A percentile compares a stretch with the other conserved stretches of the same genome.
Evolutionary conservation across 768 basidiomycete genomes (phyloP).

Genomic region (Termitomyces sp.): DNA sequence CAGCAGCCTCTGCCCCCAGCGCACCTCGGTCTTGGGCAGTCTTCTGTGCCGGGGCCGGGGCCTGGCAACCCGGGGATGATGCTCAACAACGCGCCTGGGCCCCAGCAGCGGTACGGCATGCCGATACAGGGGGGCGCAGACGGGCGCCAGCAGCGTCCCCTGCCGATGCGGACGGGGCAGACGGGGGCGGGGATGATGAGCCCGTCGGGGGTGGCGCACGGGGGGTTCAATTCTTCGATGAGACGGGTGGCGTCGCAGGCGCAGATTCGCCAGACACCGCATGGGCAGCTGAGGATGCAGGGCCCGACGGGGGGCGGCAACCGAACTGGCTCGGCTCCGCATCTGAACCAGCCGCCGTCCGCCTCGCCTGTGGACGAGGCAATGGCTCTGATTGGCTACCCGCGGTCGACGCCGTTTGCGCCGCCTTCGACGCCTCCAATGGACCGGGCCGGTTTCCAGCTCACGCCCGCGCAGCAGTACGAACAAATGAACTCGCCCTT

Average conservation of each 20-base stretch:
- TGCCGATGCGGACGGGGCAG: slow-evolving; percentile 36
- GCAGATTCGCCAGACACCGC: slow-evolving; percentile 28
- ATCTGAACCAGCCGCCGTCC: slow-evolving; percentile 33
- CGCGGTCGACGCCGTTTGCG: slow-evolving; percentile 36
- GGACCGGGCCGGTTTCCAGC: slow-evolving; percentile 39
- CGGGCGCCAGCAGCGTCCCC: slow-evolving; percentile 30
- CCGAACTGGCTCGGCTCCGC: no score
- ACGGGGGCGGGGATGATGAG: slow-evolving; percentile 33
- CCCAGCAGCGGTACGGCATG: slow-evolving; percentile 27
- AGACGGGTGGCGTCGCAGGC: slow-evolving; percentile 63
- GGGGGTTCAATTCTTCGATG: no score
- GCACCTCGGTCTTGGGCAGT: slow-evolving; percentile 30
- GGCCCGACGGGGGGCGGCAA: slow-evolving; percentile 23
- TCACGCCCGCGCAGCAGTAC: slow-evolving; percentile 64
- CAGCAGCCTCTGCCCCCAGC: slow-evolving; percentile 25
- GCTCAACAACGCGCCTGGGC: no score
- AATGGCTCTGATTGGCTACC: slow-evolving; percentile 42
- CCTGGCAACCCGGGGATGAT: no score
- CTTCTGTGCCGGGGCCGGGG: slow-evolving; percentile 19
- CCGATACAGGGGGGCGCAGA: slow-evolving; percentile 28
- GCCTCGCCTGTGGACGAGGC: no score
- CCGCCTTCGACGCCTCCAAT: slow-evolving; percentile 45
- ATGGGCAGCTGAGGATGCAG: slow-evolving; percentile 17
- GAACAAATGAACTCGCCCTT: slow-evolving; percentile 49
- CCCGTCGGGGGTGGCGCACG: no score